Evolutionary conservation across 2,329 filamentous ascomycete species (phyloP).

Genomic region (Sporothrix pseudoabietina): DNA sequence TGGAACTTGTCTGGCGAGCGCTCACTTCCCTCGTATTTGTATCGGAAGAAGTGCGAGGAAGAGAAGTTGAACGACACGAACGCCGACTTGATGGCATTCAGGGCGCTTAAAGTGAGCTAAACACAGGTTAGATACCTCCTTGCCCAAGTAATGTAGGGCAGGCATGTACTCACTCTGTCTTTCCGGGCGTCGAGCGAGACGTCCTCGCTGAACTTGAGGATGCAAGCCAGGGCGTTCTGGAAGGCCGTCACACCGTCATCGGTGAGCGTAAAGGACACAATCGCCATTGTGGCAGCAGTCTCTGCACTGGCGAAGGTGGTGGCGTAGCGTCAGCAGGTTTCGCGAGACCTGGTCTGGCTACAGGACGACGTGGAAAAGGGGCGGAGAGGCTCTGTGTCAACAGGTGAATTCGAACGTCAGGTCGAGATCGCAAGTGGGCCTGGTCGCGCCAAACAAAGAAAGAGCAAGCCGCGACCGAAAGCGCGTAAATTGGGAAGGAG

Average conservation of each 20-base stretch:
- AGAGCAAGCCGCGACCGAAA: neutral
- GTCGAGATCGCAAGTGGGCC: conserved; percentile 11
- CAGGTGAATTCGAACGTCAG: neutral
- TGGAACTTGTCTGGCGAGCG: conserved; percentile 65
- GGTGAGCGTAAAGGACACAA: conserved; percentile 72
- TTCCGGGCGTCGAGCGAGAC: conserved; percentile 73
- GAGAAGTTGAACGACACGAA: conserved; percentile 73
- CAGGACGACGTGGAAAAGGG: neutral
- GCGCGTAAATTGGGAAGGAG: conserved; percentile 22
- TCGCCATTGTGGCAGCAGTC: conserved; percentile 50
- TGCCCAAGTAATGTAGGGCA: neutral
- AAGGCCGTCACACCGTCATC: conserved; percentile 71
- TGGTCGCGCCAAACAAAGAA: conserved; percentile 11
- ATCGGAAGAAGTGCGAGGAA: conserved; percentile 69
- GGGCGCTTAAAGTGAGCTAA: conserved; percentile 70
- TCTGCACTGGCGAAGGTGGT: neutral
- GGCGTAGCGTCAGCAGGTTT: too few relatives aligned
- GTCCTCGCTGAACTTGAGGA: conserved; percentile 78
- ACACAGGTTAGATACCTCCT: neutral
- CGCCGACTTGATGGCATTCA: conserved; percentile 79
- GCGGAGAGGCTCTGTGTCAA: neutral
- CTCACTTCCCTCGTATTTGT: conserved; percentile 62
- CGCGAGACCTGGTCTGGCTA: neutral
- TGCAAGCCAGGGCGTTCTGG: conserved; percentile 72
- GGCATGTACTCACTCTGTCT: conserved; percentile 57